phyloP scores from a whole-genome alignment of 768 basidiomycete genomes.

The Dentipellis fragilis region DNA sequence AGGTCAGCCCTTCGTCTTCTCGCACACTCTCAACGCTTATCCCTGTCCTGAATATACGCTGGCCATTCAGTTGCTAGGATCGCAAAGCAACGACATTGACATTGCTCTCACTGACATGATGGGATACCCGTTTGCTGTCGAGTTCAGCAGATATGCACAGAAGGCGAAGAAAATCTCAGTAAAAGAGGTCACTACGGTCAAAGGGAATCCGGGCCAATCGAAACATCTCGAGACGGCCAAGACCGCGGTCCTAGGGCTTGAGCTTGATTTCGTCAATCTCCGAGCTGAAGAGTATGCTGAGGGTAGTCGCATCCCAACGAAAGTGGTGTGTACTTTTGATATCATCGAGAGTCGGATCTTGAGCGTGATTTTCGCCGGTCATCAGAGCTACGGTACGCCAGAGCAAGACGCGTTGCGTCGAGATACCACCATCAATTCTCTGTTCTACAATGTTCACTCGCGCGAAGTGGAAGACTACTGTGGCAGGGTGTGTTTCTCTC shows the following conservation, averaged over 20 bases:
- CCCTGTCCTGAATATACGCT: background rate
- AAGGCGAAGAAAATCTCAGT: conserved; percentile 38
- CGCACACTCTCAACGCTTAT: background rate
- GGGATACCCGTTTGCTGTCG: conserved; percentile 79
- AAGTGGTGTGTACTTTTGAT: conserved; percentile 45
- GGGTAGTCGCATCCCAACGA: conserved; percentile 80
- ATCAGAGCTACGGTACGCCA: conserved; percentile 84
- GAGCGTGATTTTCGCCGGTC: background rate
- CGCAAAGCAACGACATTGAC: conserved; percentile 86
- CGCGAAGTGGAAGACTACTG: conserved; percentile 82
- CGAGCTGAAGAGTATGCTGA: conserved; percentile 86
- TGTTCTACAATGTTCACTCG: conserved; percentile 94
- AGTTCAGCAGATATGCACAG: conserved; percentile 57
- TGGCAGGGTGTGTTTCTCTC: conserved; percentile 39
- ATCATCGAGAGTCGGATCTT: background rate
- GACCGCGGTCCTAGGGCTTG: conserved; percentile 67
- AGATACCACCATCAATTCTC: conserved; percentile 90
- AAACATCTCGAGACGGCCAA: conserved; percentile 97
- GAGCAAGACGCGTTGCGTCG: conserved; percentile 82
- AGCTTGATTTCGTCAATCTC: conserved; percentile 90
- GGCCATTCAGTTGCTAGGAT: conserved; percentile 56
- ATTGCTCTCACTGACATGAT: conserved; percentile 85
- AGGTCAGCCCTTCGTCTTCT: conserved; percentile 42
- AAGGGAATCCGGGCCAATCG: conserved; percentile 91
- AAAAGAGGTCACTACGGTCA: conserved; percentile 69